These are phyloP conservation scores for Eremochloa ophiuroides DNA, from an alignment of 176 grass and related monocot species.

Conservation along the genomic window DNA sequence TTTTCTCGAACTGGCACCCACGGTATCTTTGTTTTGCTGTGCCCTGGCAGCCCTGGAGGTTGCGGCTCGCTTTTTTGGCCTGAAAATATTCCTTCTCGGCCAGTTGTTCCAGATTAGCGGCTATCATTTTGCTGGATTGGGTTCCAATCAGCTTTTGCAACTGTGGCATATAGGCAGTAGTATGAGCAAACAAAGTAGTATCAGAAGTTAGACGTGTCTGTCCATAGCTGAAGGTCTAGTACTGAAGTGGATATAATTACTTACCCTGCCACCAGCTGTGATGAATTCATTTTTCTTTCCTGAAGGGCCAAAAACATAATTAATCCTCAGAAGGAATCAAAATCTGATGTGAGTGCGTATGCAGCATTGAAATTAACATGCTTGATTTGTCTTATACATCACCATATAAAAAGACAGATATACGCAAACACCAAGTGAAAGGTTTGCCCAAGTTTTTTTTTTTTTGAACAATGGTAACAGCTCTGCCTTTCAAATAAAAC, in stretches of 20 bases:
- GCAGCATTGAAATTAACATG: not conserved
- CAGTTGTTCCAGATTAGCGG: too few relatives aligned
- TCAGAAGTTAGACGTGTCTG: not conserved
- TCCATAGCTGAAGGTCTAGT: slow-evolving; percentile 9
- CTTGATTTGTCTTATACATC: not conserved
- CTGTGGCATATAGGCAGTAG: slow-evolving; percentile 73
- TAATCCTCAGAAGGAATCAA: slow-evolving; percentile 15
- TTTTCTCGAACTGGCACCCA: not conserved
- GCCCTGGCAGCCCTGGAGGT: slow-evolving; percentile 8
- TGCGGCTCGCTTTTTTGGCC: slow-evolving; percentile 31
- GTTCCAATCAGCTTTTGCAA: slow-evolving; percentile 62
- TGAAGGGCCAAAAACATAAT: slow-evolving; percentile 39
- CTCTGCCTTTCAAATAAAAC: too few relatives aligned
- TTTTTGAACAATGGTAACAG: too few relatives aligned
- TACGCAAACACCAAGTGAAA: not conserved
- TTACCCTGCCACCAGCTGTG: slow-evolving; percentile 88
- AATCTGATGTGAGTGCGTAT: not conserved
- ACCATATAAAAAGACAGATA: slow-evolving; percentile 8
- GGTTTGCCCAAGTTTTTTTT: too few relatives aligned
- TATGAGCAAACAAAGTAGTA: slow-evolving; percentile 36
- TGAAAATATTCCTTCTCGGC: slow-evolving; percentile 18
- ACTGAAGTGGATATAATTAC: not conserved
- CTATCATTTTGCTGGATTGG: slow-evolving; percentile 22
- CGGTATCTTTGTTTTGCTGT: not conserved
- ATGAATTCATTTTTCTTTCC: slow-evolving; percentile 96